These are phyloP conservation scores for Termitomyces bulborhizus DNA, from an alignment of 768 basidiomycete species.

Conservation along the genomic window DNA sequence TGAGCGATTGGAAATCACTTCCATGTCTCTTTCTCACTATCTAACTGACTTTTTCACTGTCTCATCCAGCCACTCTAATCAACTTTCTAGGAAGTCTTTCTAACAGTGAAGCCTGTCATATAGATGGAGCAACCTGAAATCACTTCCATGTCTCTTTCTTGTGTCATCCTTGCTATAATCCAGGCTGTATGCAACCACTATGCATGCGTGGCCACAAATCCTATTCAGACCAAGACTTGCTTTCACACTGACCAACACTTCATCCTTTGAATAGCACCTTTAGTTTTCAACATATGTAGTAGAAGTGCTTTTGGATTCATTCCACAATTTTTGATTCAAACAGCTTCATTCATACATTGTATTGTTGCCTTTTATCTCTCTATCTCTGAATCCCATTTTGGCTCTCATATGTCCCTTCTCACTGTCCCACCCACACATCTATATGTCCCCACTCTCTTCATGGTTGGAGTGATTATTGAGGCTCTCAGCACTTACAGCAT, in stretches of 20 bases:
- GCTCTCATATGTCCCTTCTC: constrained; percentile 20
- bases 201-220: constrained; percentile 39
- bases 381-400: constrained; percentile 24
- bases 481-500: constrained; percentile 27
- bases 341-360: constrained; percentile 14
- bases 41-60: no score
- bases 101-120: no score
- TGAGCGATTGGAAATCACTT: neutral
- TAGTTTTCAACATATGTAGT: constrained; percentile 33
- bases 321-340: neutral
- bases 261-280: constrained; percentile 40
- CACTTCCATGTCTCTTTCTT: constrained; percentile 29
- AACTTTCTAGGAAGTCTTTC: no score
- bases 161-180: constrained; percentile 31
- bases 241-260: constrained; percentile 37
- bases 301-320: neutral
- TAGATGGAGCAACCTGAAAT: neutral
- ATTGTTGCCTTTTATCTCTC: constrained; percentile 12
- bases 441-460: constrained; percentile 24
- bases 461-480: constrained; percentile 27
- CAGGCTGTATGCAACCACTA: constrained; percentile 39
- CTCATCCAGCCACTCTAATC: no score
- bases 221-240: constrained; percentile 35
- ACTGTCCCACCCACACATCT: constrained; percentile 15
- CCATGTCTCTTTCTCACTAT: constrained; percentile 35